A percentile compares a stretch with the other conserved stretches of the same genome.
phyloP scores from a whole-genome alignment of 805 yeast species.

The Ogataea paraovalis region DNA sequence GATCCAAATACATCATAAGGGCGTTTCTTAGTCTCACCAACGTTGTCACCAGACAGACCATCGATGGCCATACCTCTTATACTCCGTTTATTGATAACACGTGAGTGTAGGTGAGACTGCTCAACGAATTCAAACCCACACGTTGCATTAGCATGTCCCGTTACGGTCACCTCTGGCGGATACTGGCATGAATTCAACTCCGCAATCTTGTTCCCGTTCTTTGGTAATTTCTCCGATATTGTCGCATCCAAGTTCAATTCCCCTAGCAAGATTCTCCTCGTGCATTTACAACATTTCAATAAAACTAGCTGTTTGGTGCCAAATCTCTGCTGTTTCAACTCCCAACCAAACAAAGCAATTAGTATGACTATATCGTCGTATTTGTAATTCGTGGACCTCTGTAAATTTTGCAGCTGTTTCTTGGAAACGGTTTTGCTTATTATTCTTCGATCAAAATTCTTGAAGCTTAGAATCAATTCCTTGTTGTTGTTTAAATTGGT shows the following conservation, averaged over 20 bases:
- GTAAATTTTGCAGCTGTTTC: slow-evolving; percentile 7
- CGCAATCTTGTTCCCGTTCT: slow-evolving; percentile 4
- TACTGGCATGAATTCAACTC: slow-evolving; percentile 26
- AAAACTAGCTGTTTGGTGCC: slow-evolving; percentile 25
- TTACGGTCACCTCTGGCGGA: slow-evolving; percentile 21
- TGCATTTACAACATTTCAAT: slow-evolving; percentile 32
- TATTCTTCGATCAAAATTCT: slow-evolving; percentile 15
- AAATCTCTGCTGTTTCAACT: slow-evolving; percentile 25
- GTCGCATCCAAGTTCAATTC: slow-evolving; percentile 8
- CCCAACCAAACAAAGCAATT: slow-evolving; percentile 36
- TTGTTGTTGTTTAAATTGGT: slow-evolving; percentile 11
- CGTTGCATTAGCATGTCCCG: slow-evolving; percentile 3
- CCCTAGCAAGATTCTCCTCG: slow-evolving; percentile 31
- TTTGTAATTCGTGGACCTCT: slow-evolving; percentile 8
- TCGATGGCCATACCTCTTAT: no score
- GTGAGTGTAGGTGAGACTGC: not conserved
- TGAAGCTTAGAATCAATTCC: slow-evolving; percentile 8
- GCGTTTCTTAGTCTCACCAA: no score
- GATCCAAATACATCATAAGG: no score
- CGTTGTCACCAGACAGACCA: no score
- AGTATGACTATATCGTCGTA: slow-evolving; percentile 11
- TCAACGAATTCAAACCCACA: slow-evolving; percentile 6
- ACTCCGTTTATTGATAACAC: no score
- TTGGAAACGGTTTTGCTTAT: slow-evolving; percentile 3
- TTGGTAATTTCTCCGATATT: not conserved